Evolutionary conservation across 371 early-diverging fungal species (phyloP), one percentile per base, ranked within the genome.

Genomic region (Lichtheimia hyalospora): DNA sequence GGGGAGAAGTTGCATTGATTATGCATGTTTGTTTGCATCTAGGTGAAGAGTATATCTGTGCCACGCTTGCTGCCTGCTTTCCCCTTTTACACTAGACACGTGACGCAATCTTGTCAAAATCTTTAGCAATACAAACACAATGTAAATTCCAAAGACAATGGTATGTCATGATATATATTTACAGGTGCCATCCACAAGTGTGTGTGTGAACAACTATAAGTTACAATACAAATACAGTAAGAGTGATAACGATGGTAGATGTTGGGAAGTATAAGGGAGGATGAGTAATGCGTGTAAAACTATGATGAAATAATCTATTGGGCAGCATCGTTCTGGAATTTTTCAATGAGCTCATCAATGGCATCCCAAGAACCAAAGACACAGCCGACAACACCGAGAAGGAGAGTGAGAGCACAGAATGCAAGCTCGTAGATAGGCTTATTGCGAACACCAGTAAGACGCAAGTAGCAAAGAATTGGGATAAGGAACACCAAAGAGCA

Each of bases 401-500:
- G 57, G 7, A 89, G 48, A 25, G 88, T 85, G 16, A 84, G 55
- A n/a, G 73, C 67, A 49, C 82, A 83, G 74, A 86, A 85, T 3
- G 77, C 66, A 55, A 74, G 68, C 40, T 81, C 80, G 48, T 62
- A 68, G 59, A 73, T 60, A 3, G 77, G 68, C 44, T 78, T 72
- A 48, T 69, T 71, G 25, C 77, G 71, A 8, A 76, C 58, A 53
- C 89, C 91, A 51, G 83, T 85, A n/a, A 90, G 57, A 27, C 73
- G 71, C 15, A 84, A 75, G 61, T 87, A 82, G 61, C 84, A 89
- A 21, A 88, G 52, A 23, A 89, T 68, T 3, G 92, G 90, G 56
- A 90, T 73, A 21, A 90, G 68, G 74, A 89, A 91, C 27, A 91
- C 89, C 8, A 89, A 72, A 60, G 81, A 73, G 60, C 84, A 87